Evolutionary conservation across 768 basidiomycete genomes (phyloP), one percentile per base, ranked within the genome.

Genomic region (Kwoniella europaea): DNA sequence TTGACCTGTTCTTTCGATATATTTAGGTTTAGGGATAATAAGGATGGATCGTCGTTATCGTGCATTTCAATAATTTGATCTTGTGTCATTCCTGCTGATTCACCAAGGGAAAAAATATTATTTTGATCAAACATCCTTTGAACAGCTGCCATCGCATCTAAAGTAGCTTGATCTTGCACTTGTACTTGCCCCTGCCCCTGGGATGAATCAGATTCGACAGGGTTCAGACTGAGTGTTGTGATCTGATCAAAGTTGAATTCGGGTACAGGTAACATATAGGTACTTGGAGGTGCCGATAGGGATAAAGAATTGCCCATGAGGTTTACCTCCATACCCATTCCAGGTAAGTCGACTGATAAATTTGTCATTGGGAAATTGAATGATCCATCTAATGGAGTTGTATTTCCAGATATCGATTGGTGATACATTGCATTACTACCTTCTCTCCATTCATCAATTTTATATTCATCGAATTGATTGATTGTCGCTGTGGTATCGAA

Each of bases 51-150:
- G 44, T 27, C 24, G 46, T 50, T 61, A 20, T 68, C 71, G 62
- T 68, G 60, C 46, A 72, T 64, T 9, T 67, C 71, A 0, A 68
- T 29, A 3, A 72, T 57, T 35, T 72, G 71, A 42, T 68, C 66
- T 44, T 72, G 71, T 7, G 62, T 63, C 71, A 72, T 68, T 4
- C 71, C 71, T 6, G 67, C 71, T 15, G 71, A 60, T 54, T 68
- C 71, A 52, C 71, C 71, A 5, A 72, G 41, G 7, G 71, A 60
- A 52, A 72, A 72, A 35, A 72, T 72, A 58, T 72, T 72, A 57
- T 72, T 72, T 50, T 62, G 57, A 53, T 72, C 71, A 57, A 68
- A 63, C 67, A 72, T 68, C 29, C 63, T 43, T 20, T 70, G 68
- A 43, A 70, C 62, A n/a, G 60, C 60, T 22, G 41, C 63, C 43